Base-by-base conservation (phyloP, 2,329 filamentous ascomycete genomes). In the Aquanectria penicillioides region DNA sequence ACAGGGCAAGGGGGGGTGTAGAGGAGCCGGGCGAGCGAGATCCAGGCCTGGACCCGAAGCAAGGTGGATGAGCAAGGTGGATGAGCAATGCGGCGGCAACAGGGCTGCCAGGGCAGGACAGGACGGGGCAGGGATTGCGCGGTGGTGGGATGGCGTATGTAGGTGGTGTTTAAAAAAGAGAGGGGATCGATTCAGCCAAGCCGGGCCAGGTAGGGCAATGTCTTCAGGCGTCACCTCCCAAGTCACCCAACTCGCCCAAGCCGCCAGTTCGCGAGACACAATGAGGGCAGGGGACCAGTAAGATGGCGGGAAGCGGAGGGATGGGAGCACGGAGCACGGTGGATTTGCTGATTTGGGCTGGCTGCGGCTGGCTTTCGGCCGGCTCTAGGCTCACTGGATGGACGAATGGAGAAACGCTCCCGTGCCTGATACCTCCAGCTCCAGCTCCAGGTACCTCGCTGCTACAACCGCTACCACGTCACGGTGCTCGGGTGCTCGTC, bases 101-200 rank as follows among this genome's bases (percentile, higher is more conserved):
- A 46, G 40, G 40, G 40, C 50, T 26, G 31, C 46, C 48, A 50
- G 34, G 48, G 26, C 15, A 49, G n/a, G 15, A 34, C 50, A 53
- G 33, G 40, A 28, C 41, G 31, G 41, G 38, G 38, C 13, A 41
- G n/a, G 41, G 41, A 18, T 25, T 22, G 15, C n/a, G n/a, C n/a
- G n/a, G n/a, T n/a, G n/a, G n/a, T 36, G 34, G 18, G 18, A 38
- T 44, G 17, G n/a, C n/a, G n/a, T n/a, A n/a, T n/a, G n/a, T n/a
- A n/a, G n/a, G n/a, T n/a, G n/a, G n/a, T n/a, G n/a, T 54, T 54
- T 46, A 38, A 37, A 40, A 40, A 15, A 53, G 25, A 50, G 25
- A 25, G 33, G 37, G 25, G 50, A 26, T 17, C 20, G 41, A 38
- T 41, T 51, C 48, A 51, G 41, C 41, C 41, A 26, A 33, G 34